phyloP scores from a whole-genome alignment of 2,329 filamentous ascomycete genomes.

The Epichloe uncinata region DNA sequence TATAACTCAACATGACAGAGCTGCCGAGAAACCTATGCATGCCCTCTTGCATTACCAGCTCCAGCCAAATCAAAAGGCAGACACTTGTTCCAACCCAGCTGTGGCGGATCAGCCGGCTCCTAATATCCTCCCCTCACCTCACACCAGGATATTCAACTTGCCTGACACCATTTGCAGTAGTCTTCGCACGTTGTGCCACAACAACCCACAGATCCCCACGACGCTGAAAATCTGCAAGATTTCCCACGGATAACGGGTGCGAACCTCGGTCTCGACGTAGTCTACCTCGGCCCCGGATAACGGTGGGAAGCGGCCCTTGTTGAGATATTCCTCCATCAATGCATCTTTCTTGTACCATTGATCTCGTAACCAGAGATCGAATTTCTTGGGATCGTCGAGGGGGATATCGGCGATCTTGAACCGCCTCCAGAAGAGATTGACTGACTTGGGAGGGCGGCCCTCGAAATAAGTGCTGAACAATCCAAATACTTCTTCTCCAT shows the following conservation, averaged over 20 bases:
- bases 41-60: too few relatives aligned
- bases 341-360: slow-evolving; percentile 90
- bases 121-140: neutral
- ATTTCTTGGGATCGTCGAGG: slow-evolving; percentile 56
- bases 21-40: too few relatives aligned
- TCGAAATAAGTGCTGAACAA: slow-evolving; percentile 78
- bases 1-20: too few relatives aligned
- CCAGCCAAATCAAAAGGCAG: too few relatives aligned
- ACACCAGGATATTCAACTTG: slow-evolving; percentile 8
- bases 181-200: slow-evolving; percentile 26
- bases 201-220: slow-evolving; percentile 28
- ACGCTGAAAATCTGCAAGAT: slow-evolving; percentile 41
- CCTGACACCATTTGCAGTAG: slow-evolving; percentile 11
- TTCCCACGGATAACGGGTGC: slow-evolving; percentile 39
- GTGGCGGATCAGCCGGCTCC: too few relatives aligned
- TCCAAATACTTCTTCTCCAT: slow-evolving; percentile 84
- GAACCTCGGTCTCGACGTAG: slow-evolving; percentile 46
- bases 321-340: slow-evolving; percentile 69
- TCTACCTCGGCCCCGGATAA: slow-evolving; percentile 37
- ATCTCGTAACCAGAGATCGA: slow-evolving; percentile 73
- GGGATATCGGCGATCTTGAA: slow-evolving; percentile 69
- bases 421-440: slow-evolving; percentile 92
- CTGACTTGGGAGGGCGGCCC: slow-evolving; percentile 79
- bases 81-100: too few relatives aligned
- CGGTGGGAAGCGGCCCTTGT: slow-evolving; percentile 67